Conservation (phyloP, 2,329 filamentous ascomycete genomes). For the Cylindrodendrum hubeiense region DNA sequence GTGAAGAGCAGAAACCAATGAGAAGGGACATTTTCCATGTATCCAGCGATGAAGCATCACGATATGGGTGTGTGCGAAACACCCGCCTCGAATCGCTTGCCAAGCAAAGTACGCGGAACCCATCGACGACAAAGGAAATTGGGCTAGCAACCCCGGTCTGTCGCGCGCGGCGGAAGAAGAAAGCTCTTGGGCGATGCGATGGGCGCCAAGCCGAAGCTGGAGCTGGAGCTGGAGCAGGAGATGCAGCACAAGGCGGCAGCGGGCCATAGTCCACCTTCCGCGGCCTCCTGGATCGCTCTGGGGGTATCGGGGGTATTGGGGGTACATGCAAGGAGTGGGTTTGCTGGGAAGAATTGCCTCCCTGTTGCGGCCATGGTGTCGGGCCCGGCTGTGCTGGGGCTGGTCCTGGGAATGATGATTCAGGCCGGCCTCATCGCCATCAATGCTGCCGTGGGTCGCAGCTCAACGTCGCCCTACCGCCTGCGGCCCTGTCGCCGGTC, state of each 20-base stretch:
- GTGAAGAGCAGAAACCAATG: neutral
- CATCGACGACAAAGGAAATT: neutral
- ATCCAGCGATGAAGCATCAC: too few species aligned
- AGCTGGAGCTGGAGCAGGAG: too few species aligned
- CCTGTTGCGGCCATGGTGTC: too few species aligned
- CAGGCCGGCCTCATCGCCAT: too few species aligned
- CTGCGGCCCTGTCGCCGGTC: neutral
- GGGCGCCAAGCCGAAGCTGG: neutral
- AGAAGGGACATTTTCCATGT: too few species aligned
- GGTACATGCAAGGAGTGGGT: too few species aligned
- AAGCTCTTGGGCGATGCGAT: neutral
- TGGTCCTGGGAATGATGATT: too few species aligned
- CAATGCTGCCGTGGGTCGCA: too few species aligned
- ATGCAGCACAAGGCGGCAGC: neutral
- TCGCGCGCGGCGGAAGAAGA: neutral
- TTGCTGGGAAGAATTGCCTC: too few species aligned
- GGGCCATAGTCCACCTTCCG: neutral
- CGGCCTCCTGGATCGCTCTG: neutral
- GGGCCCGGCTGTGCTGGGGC: too few species aligned
- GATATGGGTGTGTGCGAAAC: too few species aligned
- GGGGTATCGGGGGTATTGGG: too few species aligned
- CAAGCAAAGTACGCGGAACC: constrained; percentile 5
- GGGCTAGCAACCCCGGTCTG: neutral
- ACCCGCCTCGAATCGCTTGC: neutral
- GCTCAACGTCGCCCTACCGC: neutral